Evolutionary conservation across 2,329 filamentous ascomycete genomes (phyloP).

Genomic region (Monosporascus sp.): DNA sequence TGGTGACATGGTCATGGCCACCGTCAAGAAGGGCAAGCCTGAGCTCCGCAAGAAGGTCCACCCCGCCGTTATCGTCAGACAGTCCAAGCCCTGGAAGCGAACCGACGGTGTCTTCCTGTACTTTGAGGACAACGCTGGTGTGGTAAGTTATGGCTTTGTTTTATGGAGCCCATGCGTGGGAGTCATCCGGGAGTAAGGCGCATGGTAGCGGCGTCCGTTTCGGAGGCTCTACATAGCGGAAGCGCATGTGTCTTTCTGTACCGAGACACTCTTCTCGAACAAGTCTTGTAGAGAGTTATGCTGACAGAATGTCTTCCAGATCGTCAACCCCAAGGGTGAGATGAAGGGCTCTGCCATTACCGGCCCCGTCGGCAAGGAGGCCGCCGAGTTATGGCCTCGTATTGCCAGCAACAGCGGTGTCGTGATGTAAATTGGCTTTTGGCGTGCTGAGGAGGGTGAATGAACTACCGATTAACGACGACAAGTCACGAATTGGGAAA

Average conservation of each 20-base stretch:
- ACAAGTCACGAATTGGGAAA: conserved; percentile 22
- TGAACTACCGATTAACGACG: conserved; percentile 18
- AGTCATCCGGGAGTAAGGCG: neutral
- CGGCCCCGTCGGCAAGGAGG: conserved; percentile 98
- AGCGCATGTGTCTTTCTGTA: too few relatives aligned
- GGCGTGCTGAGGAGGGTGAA: conserved; percentile 12
- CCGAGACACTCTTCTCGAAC: too few relatives aligned
- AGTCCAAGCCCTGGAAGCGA: conserved; percentile 99
- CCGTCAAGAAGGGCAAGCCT: conserved; percentile 99
- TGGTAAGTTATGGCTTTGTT: conserved; percentile 57
- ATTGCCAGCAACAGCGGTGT: conserved; percentile 99
- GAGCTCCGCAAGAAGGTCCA: conserved; percentile 99
- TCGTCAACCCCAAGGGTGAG: conserved; percentile 99
- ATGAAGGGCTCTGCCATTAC: conserved; percentile 99
- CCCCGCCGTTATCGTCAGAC: conserved; percentile 97
- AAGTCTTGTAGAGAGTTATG: conserved; percentile 5
- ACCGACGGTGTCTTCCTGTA: conserved; percentile 98
- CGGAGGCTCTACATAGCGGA: neutral
- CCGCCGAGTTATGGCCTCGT: conserved; percentile 99
- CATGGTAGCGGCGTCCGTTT: neutral
- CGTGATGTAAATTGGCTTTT: conserved; percentile 77
- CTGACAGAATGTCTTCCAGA: conserved; percentile 50
- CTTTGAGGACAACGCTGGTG: conserved; percentile 99
- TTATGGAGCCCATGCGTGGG: neutral
- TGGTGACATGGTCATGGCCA: conserved; percentile 99